These are phyloP conservation scores for Solanum pimpinellifolium DNA, from an alignment of 257 asterid genomes.

Conservation along the genomic window DNA sequence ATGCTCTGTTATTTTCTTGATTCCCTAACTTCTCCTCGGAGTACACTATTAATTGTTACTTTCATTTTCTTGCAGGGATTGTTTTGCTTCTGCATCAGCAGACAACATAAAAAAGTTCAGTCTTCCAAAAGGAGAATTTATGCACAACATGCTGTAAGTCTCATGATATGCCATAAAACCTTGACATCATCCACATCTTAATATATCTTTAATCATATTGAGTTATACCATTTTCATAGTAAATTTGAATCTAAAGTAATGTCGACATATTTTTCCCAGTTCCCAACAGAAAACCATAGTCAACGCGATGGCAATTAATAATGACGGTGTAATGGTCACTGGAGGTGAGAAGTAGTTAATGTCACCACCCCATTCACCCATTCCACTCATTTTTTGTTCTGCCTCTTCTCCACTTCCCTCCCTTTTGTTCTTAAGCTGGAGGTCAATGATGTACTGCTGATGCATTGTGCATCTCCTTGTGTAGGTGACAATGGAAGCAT, in stretches of 20 bases:
- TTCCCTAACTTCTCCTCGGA: neutral
- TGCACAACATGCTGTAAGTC: constrained; percentile 99
- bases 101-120: constrained; percentile 83
- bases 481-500: constrained; percentile 94
- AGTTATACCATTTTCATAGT: neutral
- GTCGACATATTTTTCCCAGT: constrained; percentile 27
- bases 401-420: neutral
- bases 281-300: constrained; percentile 96
- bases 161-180: neutral
- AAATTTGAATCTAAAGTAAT: neutral
- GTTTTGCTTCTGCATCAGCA: constrained; percentile 95
- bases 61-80: constrained; percentile 46
- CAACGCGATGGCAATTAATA: constrained; percentile 82
- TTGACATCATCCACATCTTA: neutral
- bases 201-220: neutral
- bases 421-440: neutral
- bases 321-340: constrained; percentile 78
- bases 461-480: constrained; percentile 1
- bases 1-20: neutral
- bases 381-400: neutral
- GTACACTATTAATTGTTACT: neutral
- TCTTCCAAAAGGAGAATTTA: constrained; percentile 96
- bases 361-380: neutral
- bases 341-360: constrained; percentile 50
- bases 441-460: neutral